phyloP scores from a whole-genome alignment of 2,329 filamentous ascomycete species.

The Chaetothyriales sp. region DNA sequence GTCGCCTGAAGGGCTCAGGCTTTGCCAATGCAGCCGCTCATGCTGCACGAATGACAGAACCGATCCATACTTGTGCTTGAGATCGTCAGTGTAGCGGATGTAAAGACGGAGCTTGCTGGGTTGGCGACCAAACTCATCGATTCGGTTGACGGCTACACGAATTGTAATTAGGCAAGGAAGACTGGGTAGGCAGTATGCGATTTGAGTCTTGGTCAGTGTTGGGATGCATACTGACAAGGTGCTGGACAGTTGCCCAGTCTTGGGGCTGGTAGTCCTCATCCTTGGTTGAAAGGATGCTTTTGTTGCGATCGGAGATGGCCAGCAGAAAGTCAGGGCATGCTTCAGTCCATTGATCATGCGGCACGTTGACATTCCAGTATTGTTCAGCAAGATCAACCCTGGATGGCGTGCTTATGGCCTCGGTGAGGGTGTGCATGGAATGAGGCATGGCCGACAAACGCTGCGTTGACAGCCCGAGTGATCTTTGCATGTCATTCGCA shows the following conservation, averaged over 20 bases:
- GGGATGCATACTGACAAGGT: conserved; percentile 39
- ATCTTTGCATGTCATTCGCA: not conserved
- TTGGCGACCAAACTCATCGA: conserved; percentile 62
- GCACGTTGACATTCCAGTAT: conserved; percentile 77
- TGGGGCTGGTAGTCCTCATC: conserved; percentile 51
- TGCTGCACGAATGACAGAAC: conserved; percentile 63
- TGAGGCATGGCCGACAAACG: conserved; percentile 12
- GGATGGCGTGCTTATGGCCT: too few relatives aligned
- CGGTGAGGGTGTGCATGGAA: conserved; percentile 3
- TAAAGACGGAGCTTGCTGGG: conserved; percentile 72
- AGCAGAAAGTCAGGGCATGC: conserved; percentile 61
- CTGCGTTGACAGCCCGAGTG: not conserved
- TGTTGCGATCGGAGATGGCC: conserved; percentile 53
- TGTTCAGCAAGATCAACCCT: conserved; percentile 25
- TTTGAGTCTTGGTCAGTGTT: not conserved
- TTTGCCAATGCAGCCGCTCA: conserved; percentile 56
- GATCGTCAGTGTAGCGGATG: conserved; percentile 50
- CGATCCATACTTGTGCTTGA: conserved; percentile 57
- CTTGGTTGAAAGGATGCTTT: conserved; percentile 53
- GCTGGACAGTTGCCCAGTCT: conserved; percentile 56
- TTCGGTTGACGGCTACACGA: conserved; percentile 44
- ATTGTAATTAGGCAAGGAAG: not conserved
- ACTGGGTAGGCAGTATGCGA: not conserved
- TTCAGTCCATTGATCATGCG: conserved; percentile 44
- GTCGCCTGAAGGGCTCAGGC: conserved; percentile 26